phyloP scores from a whole-genome alignment of 192 early-diverging fungal species.

The Gonapodya sp. region DNA sequence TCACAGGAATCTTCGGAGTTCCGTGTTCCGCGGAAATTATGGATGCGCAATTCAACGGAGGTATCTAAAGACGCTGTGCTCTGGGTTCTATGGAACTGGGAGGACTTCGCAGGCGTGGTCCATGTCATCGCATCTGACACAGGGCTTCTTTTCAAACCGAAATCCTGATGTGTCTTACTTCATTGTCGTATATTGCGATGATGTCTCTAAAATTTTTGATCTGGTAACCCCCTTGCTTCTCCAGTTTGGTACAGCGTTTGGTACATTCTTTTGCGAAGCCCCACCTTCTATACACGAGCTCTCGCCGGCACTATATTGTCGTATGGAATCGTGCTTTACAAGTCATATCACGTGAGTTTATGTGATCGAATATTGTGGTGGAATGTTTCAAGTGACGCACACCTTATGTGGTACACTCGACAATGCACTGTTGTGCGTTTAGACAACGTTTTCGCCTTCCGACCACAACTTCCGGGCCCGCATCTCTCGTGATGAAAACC shows the following conservation, averaged over 20 bases:
- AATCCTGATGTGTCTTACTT: too few species aligned
- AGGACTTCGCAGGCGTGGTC: too few species aligned
- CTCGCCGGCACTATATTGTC: background rate
- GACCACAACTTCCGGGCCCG: background rate
- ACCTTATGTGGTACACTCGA: background rate
- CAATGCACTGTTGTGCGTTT: background rate
- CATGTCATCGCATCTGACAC: too few species aligned
- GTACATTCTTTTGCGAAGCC: background rate
- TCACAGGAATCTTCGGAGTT: too few species aligned
- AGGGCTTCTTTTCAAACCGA: too few species aligned
- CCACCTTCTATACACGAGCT: background rate
- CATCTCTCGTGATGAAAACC: background rate
- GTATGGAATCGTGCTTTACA: conserved; percentile 7
- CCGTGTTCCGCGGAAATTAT: too few species aligned
- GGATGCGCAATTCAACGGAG: too few species aligned
- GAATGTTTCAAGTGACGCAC: background rate
- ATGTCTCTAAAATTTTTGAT: background rate
- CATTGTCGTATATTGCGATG: too few species aligned
- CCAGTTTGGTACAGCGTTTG: background rate
- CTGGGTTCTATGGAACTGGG: too few species aligned
- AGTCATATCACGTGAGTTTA: background rate
- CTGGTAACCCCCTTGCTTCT: background rate
- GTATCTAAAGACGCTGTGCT: too few species aligned
- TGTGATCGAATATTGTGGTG: background rate
- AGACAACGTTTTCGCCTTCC: background rate